phyloP scores from a whole-genome alignment of 2,329 filamentous ascomycete genomes.

The Penicillium nordicum region DNA sequence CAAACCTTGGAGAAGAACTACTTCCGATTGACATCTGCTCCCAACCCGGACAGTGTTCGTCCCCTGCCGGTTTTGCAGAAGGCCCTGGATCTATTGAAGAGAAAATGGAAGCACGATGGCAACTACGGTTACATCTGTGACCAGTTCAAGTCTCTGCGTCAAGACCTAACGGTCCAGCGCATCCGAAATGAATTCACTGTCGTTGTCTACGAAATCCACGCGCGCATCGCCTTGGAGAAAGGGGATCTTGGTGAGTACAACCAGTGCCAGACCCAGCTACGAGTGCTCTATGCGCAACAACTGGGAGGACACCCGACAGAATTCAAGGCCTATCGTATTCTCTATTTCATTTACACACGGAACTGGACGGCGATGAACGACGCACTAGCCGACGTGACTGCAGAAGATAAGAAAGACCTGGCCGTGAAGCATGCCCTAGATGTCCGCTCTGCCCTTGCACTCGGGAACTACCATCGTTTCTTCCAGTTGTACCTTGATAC shows the following conservation, averaged over 20 bases:
- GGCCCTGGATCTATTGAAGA: conserved; percentile 83
- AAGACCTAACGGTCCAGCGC: conserved; percentile 96
- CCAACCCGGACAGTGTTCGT: conserved; percentile 83
- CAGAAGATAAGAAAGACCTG: conserved; percentile 83
- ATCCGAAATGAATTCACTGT: conserved; percentile 97
- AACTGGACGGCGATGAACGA: conserved; percentile 98
- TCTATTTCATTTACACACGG: conserved; percentile 99
- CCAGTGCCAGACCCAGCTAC: conserved; percentile 98
- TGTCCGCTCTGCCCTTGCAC: conserved; percentile 84
- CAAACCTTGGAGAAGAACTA: conserved; percentile 88
- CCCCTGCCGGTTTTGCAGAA: conserved; percentile 75
- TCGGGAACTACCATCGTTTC: conserved; percentile 96
- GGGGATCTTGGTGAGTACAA: conserved; percentile 99
- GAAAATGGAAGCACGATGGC: conserved; percentile 88
- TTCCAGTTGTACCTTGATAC: conserved; percentile 94
- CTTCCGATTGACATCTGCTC: conserved; percentile 85
- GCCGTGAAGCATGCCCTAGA: conserved; percentile 87
- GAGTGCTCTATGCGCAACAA: conserved; percentile 81
- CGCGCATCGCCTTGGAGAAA: conserved; percentile 94
- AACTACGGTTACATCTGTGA: conserved; percentile 99
- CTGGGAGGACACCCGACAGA: conserved; percentile 87
- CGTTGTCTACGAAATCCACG: conserved; percentile 94
- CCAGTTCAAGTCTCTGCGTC: conserved; percentile 96
- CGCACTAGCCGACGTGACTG: conserved; percentile 96
- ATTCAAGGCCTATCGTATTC: conserved; percentile 98